A percentile compares a stretch with the other conserved stretches of the same genome.
phyloP scores from a whole-genome alignment of 495 filamentous ascomycete species.

The Stereocaulon alpinum region DNA sequence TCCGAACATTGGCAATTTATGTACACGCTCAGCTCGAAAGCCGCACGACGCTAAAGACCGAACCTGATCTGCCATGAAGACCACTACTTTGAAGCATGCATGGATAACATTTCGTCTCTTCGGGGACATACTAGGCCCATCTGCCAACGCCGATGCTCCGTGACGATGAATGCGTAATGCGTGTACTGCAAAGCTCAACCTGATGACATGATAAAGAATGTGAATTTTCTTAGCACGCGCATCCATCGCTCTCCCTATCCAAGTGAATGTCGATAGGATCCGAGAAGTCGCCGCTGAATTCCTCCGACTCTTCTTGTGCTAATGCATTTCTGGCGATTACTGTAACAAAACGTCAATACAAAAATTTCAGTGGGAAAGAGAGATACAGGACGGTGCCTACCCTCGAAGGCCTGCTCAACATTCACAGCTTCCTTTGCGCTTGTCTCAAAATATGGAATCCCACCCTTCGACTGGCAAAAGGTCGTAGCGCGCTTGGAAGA shows the following conservation, averaged over 20 bases:
- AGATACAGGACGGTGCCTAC: constrained; percentile 35
- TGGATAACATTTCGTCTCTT: neutral
- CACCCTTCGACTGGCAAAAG: constrained; percentile 94
- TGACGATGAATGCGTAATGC: neutral
- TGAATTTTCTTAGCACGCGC: constrained; percentile 54
- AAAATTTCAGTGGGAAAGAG: neutral
- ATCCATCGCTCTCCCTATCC: constrained; percentile 82
- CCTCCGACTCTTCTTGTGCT: constrained; percentile 91
- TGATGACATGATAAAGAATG: neutral
- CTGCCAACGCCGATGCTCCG: constrained; percentile 7
- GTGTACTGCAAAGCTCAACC: neutral
- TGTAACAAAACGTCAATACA: constrained; percentile 29
- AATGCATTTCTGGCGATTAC: constrained; percentile 96
- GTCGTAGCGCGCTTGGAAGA: constrained; percentile 90
- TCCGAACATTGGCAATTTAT: neutral
- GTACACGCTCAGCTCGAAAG: neutral
- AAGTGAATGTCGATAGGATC: constrained; percentile 97
- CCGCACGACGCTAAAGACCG: neutral
- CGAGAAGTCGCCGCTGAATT: constrained; percentile 83
- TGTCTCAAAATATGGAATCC: constrained; percentile 97
- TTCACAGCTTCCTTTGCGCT: constrained; percentile 98
- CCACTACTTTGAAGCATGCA: constrained; percentile 3
- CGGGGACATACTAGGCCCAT: neutral
- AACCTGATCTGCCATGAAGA: neutral
- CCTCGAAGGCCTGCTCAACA: constrained; percentile 97